A percentile compares a stretch with the other conserved stretches of the same genome.
Conservation (phyloP, 768 basidiomycete species). For the Mycena belliarum region DNA sequence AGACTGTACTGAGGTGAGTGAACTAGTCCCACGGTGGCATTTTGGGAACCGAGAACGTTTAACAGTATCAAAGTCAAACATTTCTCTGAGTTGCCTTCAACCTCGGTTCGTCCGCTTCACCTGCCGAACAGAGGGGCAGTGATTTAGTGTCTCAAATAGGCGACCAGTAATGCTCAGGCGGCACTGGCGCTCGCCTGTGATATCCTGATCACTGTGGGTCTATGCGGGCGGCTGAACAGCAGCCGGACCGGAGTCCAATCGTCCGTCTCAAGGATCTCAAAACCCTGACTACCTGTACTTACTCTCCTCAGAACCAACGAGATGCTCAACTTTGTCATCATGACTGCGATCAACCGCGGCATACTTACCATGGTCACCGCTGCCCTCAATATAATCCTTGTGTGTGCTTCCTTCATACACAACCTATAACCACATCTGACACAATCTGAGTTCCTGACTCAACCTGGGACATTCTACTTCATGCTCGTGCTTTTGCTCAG, state of each 20-base stretch:
- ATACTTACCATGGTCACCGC: background rate
- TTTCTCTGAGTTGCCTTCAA: too few species aligned
- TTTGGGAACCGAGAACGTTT: too few species aligned
- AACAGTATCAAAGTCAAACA: too few species aligned
- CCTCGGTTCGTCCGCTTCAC: too few species aligned
- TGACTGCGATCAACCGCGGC: background rate
- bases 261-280: background rate
- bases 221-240: background rate
- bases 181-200: background rate
- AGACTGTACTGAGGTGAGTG: too few species aligned
- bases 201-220: background rate
- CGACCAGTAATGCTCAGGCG: background rate
- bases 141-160: too few species aligned
- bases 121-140: too few species aligned
- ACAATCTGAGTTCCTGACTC: background rate
- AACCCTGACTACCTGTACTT: too few species aligned
- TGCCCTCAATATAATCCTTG: background rate
- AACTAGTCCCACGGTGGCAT: too few species aligned
- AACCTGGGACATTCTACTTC: background rate
- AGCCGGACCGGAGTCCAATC: background rate
- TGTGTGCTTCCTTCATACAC: background rate
- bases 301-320: background rate
- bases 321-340: constrained; percentile 3
- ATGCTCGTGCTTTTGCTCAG: background rate
- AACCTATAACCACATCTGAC: too few species aligned